Percentiles rank a stretch among this genome's conserved stretches.
These are phyloP conservation scores for Kandelia obovata DNA, from an alignment of 345 rosid species.

Conservation along the genomic window DNA sequence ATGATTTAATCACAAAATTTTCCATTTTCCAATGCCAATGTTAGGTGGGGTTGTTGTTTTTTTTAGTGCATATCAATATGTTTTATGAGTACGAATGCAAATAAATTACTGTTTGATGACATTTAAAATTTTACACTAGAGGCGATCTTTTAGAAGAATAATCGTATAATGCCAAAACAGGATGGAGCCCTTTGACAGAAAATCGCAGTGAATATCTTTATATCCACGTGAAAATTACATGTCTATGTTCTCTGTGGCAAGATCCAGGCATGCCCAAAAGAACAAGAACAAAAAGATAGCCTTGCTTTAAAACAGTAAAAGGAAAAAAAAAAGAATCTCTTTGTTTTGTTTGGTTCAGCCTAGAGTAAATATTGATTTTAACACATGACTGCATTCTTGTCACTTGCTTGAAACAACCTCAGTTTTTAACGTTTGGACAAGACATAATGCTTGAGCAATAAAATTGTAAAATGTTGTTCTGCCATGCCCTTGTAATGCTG, in stretches of 20 bases:
- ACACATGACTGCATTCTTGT: slow-evolving; percentile 4
- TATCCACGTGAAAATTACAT: background rate
- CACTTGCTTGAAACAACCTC: background rate
- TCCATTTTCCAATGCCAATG: no score
- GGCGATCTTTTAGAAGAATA: no score
- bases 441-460: background rate
- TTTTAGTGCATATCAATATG: no score
- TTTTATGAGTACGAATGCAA: no score
- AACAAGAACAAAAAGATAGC: background rate
- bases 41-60: no score
- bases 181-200: background rate
- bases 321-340: background rate
- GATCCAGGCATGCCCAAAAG: background rate
- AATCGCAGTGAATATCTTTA: background rate
- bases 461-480: background rate
- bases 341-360: slow-evolving; percentile 1
- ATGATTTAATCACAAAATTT: no score
- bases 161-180: no score
- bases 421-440: background rate
- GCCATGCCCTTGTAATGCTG: background rate
- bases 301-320: background rate
- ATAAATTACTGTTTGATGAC: no score
- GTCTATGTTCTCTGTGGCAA: background rate
- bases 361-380: background rate
- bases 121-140: no score